Evolutionary conservation across 257 asterid genomes (phyloP), one percentile per base, ranked within the genome.

Genomic region (Penstemon davidsonii): DNA sequence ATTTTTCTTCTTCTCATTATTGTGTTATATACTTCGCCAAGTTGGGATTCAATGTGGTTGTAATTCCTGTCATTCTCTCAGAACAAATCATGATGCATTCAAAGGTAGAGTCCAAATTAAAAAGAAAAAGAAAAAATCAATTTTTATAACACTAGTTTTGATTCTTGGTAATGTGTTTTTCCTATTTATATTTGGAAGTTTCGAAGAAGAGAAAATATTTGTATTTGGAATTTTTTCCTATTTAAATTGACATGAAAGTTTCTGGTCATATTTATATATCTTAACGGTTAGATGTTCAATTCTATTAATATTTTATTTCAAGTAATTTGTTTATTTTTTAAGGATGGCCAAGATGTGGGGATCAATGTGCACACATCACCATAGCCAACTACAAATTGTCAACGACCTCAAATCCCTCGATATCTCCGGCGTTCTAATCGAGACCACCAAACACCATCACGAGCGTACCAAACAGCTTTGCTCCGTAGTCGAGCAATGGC

Each of bases 331-430:
- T 11, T 2, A 44, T 55, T 59, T 54, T 66, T 73, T 79, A 79
- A 94, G 97, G 93, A 91, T 94, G 97, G 60, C 83, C n/a, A 84
- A 74, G 73, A 94, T 91, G 97, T 94, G 96, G 97, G 89, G 82
- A 70, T 84, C 95, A 40, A 83, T 91, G 91, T 84, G 84, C 77
- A 43, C 55, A 47, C 96, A 84, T 74, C 96, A 88, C 12, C 83
- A 84, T 36, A 77, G 77, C 77, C 99, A 94, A 83, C 82, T 87
- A 41, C 71, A 68, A 67, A 76, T 84, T 19, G 99, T 86, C 3
- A 66, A 78, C 3, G 91, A 84, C 68, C 92, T 94, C 81, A 85
- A 81, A 83, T 69, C 87, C 71, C 83, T 88, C 44, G 96, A 91
- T 4, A 74, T 82, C 71, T 82, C 91, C 0, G 83, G 86, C 15